Evolutionary conservation across 768 basidiomycete species (phyloP), one percentile per base, ranked within the genome.

Genomic region (Artomyces pyxidatus): DNA sequence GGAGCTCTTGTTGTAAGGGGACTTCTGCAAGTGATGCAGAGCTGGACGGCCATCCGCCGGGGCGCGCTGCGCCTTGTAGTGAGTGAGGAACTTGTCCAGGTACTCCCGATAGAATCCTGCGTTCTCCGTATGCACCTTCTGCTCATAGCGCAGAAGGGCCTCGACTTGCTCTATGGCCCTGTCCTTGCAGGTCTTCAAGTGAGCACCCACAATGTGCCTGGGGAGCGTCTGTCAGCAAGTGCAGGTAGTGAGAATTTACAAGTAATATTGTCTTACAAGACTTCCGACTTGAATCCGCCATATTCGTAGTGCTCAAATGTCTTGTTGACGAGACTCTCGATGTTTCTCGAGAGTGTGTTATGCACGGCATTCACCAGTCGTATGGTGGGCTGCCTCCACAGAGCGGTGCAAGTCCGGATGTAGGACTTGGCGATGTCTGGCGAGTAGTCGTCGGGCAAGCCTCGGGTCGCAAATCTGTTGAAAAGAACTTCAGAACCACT

Each of bases 11-110:
- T 44, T 44, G 26, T 16, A 44, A 6, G 42, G 42, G n/a, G n/a
- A 8, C 42, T 8, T 44, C 16, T 16, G 8, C 8, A 56, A 37
- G 27, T 47, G 25, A 4, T 29, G 40, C 23, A 47, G 30, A 8
- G 54, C 7, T 2, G 48, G 2, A 21, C 30, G 41, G 2, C 17
- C 22, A 8, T 14, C 16, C 0, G 52, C 38, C 23, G 45, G 42
- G 4, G 16, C 32, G 6, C 48, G 54, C 6, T 46, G 52, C 37
- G 45, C 16, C 21, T 47, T 53, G 45, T 54, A 35, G n/a, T 56
- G 45, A 3, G 38, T 38, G 19, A 53, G 12, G 17, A 45, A 53
- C 9, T 38, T 39, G 19, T 53, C 52, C 37, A 49, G 53, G 22
- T n/a, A 56, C 23, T 47, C 44, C 6, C 48, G 48, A 30, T 42